Evolutionary conservation across 2,329 filamentous ascomycete species (phyloP).

Genomic region (Gyromitra esculenta): DNA sequence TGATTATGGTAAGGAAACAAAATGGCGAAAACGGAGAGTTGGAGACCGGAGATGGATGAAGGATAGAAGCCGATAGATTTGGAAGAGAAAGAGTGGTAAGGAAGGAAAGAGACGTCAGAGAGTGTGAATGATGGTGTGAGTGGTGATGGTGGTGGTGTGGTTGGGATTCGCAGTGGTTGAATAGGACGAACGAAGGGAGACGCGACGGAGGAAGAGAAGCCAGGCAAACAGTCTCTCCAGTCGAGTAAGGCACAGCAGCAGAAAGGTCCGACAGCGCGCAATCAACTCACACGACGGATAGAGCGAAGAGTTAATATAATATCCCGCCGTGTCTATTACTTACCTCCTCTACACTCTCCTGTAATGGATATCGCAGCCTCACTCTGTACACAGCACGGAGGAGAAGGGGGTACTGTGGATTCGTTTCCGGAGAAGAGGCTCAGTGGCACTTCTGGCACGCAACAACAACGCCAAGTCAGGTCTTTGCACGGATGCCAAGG

Average conservation of each 20-base stretch:
- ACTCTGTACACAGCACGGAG: conserved; percentile 14
- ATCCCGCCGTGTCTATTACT: conserved; percentile 11
- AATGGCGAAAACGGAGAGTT: conserved; percentile 4
- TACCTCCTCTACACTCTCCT: conserved; percentile 28
- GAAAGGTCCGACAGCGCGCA: conserved; percentile 23
- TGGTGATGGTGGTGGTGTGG: conserved; percentile 24
- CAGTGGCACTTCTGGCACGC: conserved; percentile 19
- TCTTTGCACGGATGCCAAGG: neutral
- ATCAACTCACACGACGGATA: conserved; percentile 22
- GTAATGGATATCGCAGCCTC: conserved; percentile 10
- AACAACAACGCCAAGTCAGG: conserved; percentile 10
- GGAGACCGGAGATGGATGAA: conserved; percentile 17
- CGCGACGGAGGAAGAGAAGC: conserved; percentile 35
- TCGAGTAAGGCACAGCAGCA: conserved; percentile 27
- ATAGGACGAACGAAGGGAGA: conserved; percentile 35
- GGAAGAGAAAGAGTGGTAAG: neutral
- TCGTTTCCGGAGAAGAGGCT: conserved; percentile 34
- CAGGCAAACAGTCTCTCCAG: conserved; percentile 28
- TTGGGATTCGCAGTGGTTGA: conserved; percentile 11
- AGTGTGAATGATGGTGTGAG: conserved; percentile 11
- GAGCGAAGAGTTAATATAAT: neutral
- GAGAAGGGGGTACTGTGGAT: conserved; percentile 26
- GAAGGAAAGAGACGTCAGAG: conserved; percentile 35
- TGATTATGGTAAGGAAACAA: conserved; percentile 17
- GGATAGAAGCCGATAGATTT: neutral